Evolutionary conservation across 768 basidiomycete species (phyloP).

Genomic region (Auriculariales sp.): DNA sequence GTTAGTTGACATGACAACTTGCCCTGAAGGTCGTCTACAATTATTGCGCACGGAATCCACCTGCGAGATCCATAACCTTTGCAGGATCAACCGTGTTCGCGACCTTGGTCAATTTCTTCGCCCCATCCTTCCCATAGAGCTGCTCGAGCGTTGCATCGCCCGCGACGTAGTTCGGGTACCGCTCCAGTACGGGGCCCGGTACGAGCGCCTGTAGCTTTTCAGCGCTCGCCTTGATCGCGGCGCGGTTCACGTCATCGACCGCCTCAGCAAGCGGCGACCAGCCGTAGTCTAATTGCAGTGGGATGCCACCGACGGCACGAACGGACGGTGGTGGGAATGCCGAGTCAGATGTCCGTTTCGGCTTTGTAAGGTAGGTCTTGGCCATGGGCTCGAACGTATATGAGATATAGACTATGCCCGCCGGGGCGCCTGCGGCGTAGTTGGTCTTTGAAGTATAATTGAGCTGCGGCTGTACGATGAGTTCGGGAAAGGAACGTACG

Average conservation of each 20-base stretch:
- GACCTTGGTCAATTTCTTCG: constrained; percentile 19
- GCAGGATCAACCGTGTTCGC: constrained; percentile 36
- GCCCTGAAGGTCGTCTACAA: no score
- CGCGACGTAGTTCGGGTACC: constrained; percentile 51
- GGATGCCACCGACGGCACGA: constrained; percentile 22
- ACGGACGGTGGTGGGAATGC: not conserved
- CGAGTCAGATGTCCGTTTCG: not conserved
- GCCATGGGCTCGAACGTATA: constrained; percentile 18
- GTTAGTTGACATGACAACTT: no score
- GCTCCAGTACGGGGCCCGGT: constrained; percentile 20
- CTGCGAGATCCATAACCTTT: constrained; percentile 49
- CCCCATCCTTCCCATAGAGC: constrained; percentile 38
- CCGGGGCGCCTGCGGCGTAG: constrained; percentile 11
- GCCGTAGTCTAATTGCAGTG: constrained; percentile 31
- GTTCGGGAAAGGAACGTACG: constrained; percentile 12
- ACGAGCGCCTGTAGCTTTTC: constrained; percentile 20
- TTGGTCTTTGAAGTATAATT: not conserved
- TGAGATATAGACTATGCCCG: constrained; percentile 22
- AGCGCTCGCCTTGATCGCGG: constrained; percentile 13
- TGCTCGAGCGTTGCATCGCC: constrained; percentile 31
- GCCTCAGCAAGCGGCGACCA: constrained; percentile 27
- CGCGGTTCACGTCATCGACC: constrained; percentile 26
- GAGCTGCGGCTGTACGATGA: not conserved
- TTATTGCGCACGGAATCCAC: no score
- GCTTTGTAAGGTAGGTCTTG: not conserved